phyloP scores from a whole-genome alignment of 495 filamentous ascomycete species.

The Annulohypoxylon stygium region DNA sequence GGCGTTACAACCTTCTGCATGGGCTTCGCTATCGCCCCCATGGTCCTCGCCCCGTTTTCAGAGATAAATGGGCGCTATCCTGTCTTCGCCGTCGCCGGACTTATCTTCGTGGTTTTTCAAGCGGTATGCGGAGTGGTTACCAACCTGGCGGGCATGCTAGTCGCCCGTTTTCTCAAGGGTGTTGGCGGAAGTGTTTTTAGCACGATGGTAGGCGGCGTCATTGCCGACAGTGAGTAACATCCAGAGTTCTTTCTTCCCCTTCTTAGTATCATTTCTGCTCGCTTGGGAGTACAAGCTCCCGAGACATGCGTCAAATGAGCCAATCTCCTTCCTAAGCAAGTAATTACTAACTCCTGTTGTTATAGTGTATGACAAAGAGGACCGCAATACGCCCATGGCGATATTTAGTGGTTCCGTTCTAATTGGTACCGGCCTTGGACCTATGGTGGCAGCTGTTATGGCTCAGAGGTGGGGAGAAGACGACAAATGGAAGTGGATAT shows the following conservation, averaged over 20 bases:
- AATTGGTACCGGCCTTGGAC: slow-evolving; percentile 85
- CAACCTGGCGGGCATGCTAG: slow-evolving; percentile 77
- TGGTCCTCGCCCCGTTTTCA: slow-evolving; percentile 90
- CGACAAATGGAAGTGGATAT: slow-evolving; percentile 85
- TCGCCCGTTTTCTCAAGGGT: slow-evolving; percentile 82
- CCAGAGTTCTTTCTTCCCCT: too few species aligned
- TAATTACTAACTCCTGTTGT: too few species aligned
- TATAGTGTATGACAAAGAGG: slow-evolving; percentile 83
- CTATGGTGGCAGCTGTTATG: slow-evolving; percentile 78
- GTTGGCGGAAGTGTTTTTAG: slow-evolving; percentile 84
- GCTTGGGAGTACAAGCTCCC: too few species aligned
- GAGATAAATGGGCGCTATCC: slow-evolving; percentile 88
- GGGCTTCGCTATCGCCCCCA: slow-evolving; percentile 88
- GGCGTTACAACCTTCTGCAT: slow-evolving; percentile 86
- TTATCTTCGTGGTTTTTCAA: slow-evolving; percentile 75
- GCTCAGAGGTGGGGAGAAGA: slow-evolving; percentile 61
- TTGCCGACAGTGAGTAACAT: too few species aligned
- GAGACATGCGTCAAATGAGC: too few species aligned
- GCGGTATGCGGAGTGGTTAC: slow-evolving; percentile 81
- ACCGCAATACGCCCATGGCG: slow-evolving; percentile 91
- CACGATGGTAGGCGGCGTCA: slow-evolving; percentile 93
- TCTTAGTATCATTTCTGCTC: too few species aligned
- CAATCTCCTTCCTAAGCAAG: too few species aligned
- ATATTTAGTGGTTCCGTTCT: slow-evolving; percentile 82
- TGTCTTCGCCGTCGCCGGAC: slow-evolving; percentile 80